These are phyloP conservation scores for Zasmidium angulare DNA, from an alignment of 2,329 filamentous ascomycete genomes.

Conservation along the genomic window DNA sequence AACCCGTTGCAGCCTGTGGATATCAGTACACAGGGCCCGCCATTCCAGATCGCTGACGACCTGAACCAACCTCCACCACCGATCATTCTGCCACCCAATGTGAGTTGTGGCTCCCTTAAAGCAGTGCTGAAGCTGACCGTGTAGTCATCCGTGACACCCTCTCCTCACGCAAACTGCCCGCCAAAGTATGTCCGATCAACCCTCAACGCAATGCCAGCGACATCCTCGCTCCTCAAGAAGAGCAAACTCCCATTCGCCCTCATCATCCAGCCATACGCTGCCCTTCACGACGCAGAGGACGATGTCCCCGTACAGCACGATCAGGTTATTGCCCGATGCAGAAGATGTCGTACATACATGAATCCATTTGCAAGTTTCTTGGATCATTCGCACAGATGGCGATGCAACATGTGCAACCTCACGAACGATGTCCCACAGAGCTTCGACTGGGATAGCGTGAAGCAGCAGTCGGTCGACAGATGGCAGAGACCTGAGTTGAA, in stretches of 20 bases:
- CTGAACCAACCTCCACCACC: constrained; percentile 87
- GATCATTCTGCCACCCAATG: constrained; percentile 87
- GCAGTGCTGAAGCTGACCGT: constrained; percentile 7
- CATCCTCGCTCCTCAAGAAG: constrained; percentile 90
- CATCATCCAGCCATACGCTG: constrained; percentile 91
- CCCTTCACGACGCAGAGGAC: constrained; percentile 90
- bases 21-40: constrained; percentile 71
- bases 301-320: constrained; percentile 89
- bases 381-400: constrained; percentile 95
- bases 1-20: constrained; percentile 94
- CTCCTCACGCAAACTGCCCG: constrained; percentile 85
- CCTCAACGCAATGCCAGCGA: constrained; percentile 89
- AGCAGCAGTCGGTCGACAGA: constrained; percentile 87
- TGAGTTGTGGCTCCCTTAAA: constrained; percentile 51
- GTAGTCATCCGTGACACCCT: constrained; percentile 86
- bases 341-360: constrained; percentile 94
- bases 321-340: constrained; percentile 94
- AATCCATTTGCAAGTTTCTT: constrained; percentile 96
- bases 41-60: constrained; percentile 83
- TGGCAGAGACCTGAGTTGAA: constrained; percentile 93
- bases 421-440: constrained; percentile 99
- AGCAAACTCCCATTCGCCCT: constrained; percentile 93
- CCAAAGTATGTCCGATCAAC: constrained; percentile 95
- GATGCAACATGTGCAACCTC: constrained; percentile 99
- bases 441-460: constrained; percentile 94